Base-by-base conservation (phyloP, 1,284 basidiomycete genomes). In the Gastroboletus turbinatus region DNA sequence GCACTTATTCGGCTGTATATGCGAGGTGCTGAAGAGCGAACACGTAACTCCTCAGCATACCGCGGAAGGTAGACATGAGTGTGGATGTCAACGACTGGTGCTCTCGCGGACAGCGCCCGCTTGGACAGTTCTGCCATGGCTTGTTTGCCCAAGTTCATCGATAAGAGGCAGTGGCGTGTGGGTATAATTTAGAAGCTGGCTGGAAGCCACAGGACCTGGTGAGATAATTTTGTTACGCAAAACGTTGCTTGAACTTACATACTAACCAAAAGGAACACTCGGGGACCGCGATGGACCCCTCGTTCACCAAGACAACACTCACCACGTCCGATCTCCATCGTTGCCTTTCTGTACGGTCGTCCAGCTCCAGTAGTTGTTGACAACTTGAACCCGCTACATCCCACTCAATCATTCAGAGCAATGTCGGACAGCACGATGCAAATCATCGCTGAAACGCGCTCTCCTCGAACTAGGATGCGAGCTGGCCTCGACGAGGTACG, bases 21-120 rank as follows among this genome's bases (percentile, higher is more conserved):
- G 38, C 86, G 80, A 33, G 91, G 91, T 3, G 83, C 87, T 21
- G 72, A 69, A 11, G 79, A 67, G 42, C 89, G 80, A 40, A 81
- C 76, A 44, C 87, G 81, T 45, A 91, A 74, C 53, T 88, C 73
- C 1, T 82, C 74, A 17, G 84, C 83, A 68, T 92, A 92, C 48
- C 87, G 81, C 9, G 88, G 84, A 27, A 92, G 81, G 67, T 92
- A 94, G 55, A 92, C 82, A 64, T 93, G 92, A 11, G 88, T 90
- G 73, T 93, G 90, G 29, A 93, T 76, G 73, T 92, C 90, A 48
- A 93, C 82, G 44, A 89, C 78, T 21, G 82, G 75, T 43, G 66
- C 38, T 36, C 40, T 63, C 46, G 56, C 46, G 52, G 59, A 65
- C 45, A 60, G 35, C 0, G 53, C 52, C n/a, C 52, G 58, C 35